phyloP scores from a whole-genome alignment of 371 early-diverging fungal species.

The Syncephalastrum racemosum region DNA sequence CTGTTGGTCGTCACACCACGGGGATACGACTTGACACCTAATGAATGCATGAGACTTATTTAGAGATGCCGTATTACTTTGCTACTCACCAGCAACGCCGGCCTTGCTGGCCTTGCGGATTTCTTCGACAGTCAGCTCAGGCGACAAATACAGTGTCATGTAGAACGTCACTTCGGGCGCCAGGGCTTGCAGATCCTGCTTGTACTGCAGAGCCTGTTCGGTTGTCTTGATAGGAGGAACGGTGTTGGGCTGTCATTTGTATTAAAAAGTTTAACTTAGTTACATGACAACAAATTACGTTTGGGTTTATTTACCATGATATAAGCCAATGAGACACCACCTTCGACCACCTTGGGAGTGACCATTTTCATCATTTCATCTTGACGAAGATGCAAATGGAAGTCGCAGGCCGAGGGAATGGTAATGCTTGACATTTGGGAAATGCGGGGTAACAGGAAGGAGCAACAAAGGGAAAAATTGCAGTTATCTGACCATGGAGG shows the following conservation, averaged over 20 bases:
- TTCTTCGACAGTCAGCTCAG: slow-evolving; percentile 89
- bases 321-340: slow-evolving; percentile 88
- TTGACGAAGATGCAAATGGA: slow-evolving; percentile 94
- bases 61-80: neutral
- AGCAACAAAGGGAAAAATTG: slow-evolving; percentile 1
- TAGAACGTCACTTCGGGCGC: slow-evolving; percentile 87
- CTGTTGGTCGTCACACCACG: slow-evolving; percentile 98
- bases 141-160: slow-evolving; percentile 92
- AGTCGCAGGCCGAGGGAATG: slow-evolving; percentile 81
- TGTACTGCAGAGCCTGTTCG: slow-evolving; percentile 85
- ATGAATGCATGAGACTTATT: neutral
- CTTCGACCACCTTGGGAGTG: slow-evolving; percentile 75
- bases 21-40: slow-evolving; percentile 95
- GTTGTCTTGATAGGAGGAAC: slow-evolving; percentile 89
- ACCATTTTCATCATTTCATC: slow-evolving; percentile 91
- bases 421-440: slow-evolving; percentile 30
- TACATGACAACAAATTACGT: no score
- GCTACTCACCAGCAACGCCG: slow-evolving; percentile 76
- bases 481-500: no score
- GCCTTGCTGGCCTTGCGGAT: slow-evolving; percentile 82
- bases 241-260: slow-evolving; percentile 78
- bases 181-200: slow-evolving; percentile 73
- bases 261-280: no score
- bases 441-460: slow-evolving; percentile 6
- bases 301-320: slow-evolving; percentile 76